Evolutionary conservation across 306 rosid species (phyloP).

Genomic region (Pyrus betulifolia): DNA sequence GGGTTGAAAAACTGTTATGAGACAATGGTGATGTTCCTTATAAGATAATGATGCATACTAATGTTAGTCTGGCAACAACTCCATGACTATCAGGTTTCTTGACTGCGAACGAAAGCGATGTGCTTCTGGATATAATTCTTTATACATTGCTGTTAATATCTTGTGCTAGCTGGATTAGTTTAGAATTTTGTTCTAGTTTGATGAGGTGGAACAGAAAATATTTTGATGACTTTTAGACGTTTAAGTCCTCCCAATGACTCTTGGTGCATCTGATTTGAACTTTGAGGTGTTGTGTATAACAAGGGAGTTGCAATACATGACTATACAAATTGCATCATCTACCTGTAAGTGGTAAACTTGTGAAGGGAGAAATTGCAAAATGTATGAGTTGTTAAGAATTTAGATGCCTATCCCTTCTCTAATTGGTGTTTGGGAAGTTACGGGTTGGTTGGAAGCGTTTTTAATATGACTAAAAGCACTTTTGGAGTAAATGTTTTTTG

Average conservation of each 20-base stretch:
- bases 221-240: background rate
- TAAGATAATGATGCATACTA: background rate
- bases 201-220: constrained; percentile 1
- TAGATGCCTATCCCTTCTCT: background rate
- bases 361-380: background rate
- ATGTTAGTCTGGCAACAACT: background rate
- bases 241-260: background rate
- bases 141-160: background rate
- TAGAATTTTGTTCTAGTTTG: constrained; percentile 5
- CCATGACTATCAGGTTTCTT: background rate
- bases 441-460: rapidly evolving
- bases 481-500: no score
- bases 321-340: background rate
- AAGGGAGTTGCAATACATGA: background rate
- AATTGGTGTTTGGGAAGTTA: background rate
- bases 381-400: constrained; percentile 11
- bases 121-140: background rate
- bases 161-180: background rate
- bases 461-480: no score
- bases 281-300: background rate
- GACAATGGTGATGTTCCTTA: background rate
- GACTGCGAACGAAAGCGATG: background rate
- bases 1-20: background rate
- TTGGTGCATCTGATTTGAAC: constrained; percentile 11
- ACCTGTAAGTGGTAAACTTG: constrained; percentile 10